Conservation (phyloP, 495 filamentous ascomycete genomes). For the Usnea hakonensis region DNA sequence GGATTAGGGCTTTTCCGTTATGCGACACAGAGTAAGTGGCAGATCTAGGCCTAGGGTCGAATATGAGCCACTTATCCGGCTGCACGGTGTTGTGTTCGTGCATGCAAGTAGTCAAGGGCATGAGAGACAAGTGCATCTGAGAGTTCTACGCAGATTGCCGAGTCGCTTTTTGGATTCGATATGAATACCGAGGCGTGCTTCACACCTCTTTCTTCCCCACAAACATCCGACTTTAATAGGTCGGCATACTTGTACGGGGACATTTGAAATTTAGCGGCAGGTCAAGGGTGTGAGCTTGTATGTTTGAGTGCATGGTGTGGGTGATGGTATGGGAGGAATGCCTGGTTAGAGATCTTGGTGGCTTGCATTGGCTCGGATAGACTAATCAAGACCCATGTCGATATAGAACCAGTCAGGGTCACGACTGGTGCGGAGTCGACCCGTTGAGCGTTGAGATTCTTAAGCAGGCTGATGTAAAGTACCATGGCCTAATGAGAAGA, state of each 20-base stretch:
- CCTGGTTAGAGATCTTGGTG: constrained; percentile 13
- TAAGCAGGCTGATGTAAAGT: not conserved
- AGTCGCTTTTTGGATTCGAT: constrained; percentile 12
- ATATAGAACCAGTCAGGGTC: constrained; percentile 4
- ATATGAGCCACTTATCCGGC: constrained; percentile 12
- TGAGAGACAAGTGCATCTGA: not conserved
- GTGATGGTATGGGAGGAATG: constrained; percentile 10
- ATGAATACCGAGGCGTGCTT: constrained; percentile 11
- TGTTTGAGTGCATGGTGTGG: constrained; percentile 4
- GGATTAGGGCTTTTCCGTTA: constrained; percentile 15
- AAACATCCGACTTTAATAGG: constrained; percentile 9
- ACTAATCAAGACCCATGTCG: constrained; percentile 8
- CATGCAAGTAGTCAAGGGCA: constrained; percentile 7
- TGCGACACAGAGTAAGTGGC: constrained; percentile 18
- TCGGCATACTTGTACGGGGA: constrained; percentile 8
- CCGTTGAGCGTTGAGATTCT: constrained; percentile 2
- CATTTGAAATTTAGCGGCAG: not conserved
- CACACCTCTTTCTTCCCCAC: constrained; percentile 6
- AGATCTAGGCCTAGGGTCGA: constrained; percentile 16
- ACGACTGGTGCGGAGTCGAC: constrained; percentile 1
- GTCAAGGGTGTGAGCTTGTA: not conserved
- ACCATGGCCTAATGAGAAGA: not conserved
- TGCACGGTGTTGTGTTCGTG: constrained; percentile 8
- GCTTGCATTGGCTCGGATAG: constrained; percentile 16
- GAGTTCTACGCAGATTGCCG: constrained; percentile 16